These are phyloP conservation scores for Yamadazyma kanchanaburiensis DNA, from an alignment of 1,139 yeast species.

Conservation along the genomic window DNA sequence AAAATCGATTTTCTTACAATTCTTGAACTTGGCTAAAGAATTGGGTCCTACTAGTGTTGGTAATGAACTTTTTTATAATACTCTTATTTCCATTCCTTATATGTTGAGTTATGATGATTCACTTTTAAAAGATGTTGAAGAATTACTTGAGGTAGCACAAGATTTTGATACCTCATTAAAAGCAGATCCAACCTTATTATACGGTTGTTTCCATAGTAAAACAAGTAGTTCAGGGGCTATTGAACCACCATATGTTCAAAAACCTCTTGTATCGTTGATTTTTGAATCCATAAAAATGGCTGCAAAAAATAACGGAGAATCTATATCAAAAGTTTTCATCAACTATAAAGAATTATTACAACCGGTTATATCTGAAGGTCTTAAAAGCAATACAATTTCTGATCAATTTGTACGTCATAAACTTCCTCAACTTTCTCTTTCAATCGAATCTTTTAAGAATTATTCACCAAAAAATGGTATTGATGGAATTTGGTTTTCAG, in stretches of 20 bases:
- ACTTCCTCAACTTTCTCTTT: constrained; percentile 49
- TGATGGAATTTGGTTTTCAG: constrained; percentile 37
- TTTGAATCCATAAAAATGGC: constrained; percentile 49
- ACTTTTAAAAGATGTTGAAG: constrained; percentile 34
- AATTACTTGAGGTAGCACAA: constrained; percentile 44
- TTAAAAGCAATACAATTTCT: constrained; percentile 36
- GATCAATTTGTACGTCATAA: constrained; percentile 40
- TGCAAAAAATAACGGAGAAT: constrained; percentile 28
- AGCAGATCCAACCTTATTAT: constrained; percentile 24
- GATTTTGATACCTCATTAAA: constrained; percentile 17
- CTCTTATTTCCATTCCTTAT: constrained; percentile 69
- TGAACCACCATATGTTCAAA: constrained; percentile 49
- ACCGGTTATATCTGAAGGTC: constrained; percentile 37
- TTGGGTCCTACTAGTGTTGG: constrained; percentile 53
- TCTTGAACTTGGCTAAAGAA: constrained; percentile 55
- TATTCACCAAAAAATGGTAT: constrained; percentile 25
- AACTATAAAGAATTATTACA: constrained; percentile 28
- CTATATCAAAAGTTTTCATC: constrained; percentile 27
- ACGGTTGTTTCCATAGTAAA: constrained; percentile 37
- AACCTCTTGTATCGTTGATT: constrained; percentile 49
- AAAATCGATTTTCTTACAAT: constrained; percentile 47
- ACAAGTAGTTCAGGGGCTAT: constrained; percentile 22
- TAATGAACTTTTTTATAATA: constrained; percentile 55
- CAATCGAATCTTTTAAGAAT: constrained; percentile 29
- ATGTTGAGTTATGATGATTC: constrained; percentile 46